Evolutionary conservation across 352 stramenopile genomes (phyloP), one percentile per base, ranked within the genome.

Genomic region (Phytophthora sansomeana): DNA sequence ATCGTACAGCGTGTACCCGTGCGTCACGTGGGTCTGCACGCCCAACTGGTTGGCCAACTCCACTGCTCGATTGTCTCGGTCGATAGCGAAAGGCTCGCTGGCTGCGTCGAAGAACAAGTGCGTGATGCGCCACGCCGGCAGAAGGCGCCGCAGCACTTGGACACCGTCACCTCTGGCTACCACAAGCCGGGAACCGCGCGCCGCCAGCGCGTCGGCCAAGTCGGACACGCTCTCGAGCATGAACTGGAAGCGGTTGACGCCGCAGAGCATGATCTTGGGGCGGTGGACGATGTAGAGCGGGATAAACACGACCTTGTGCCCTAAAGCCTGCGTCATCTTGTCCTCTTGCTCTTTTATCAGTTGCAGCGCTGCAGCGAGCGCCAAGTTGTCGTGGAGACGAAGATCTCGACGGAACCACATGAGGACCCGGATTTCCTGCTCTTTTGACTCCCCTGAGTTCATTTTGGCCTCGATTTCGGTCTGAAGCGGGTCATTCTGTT

Each of bases 331-430:
- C 38, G 26, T 38, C 51, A 59, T 7, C 16, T 38, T 29, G 29
- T 67, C 32, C 19, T 69, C 19, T 30, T 70, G 46, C 9, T 60
- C 44, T 10, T 71, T 58, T 26, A 82, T 51, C 36, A 75, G 69
- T 28, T 87, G 41, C 41, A 94, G 75, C 33, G 93, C 92, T 28
- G 85, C 80, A 9, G 94, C 46, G 16, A 99, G 78, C 47, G 90
- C 89, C 26, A 97, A 85, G 77, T 99, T 99, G 79, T 99, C 97
- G 74, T 99, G 93, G 39, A 99, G 75, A 43, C 97, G 82, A 53
- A 99, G 77, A 50, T 97, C 95, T 65, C 98, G 98, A 7, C 97
- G 90, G 69, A 99, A 99, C 96, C 97, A 99, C 44, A 93, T 57
- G 47, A 93, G 73, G 30, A 75, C 59, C 10, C 84, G 69, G 57